A percentile compares a stretch with the other conserved stretches of the same genome.
Evolutionary conservation across 805 yeast species (phyloP).

Genomic region (Millerago galiae): DNA sequence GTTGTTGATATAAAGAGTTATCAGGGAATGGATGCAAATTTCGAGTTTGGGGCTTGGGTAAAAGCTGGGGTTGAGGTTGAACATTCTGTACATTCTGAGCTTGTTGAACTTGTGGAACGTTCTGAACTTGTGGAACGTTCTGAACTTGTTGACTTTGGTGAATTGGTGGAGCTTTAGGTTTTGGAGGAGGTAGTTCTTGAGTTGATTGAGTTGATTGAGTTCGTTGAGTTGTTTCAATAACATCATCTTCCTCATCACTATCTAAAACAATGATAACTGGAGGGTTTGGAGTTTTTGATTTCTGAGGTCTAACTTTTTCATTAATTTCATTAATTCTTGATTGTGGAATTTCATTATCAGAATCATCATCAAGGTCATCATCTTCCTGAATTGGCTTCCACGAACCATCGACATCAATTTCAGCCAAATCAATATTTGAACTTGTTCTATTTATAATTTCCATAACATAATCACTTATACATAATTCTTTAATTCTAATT

Average conservation of each 20-base stretch:
- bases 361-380: slow-evolving; percentile 14
- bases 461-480: slow-evolving; percentile 65
- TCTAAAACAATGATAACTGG: slow-evolving; percentile 45
- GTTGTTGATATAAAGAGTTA: no score
- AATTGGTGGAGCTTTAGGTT: not conserved
- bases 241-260: slow-evolving; percentile 35
- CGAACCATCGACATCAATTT: slow-evolving; percentile 61
- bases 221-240: not conserved
- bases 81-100: no score
- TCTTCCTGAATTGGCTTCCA: slow-evolving; percentile 46
- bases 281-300: slow-evolving; percentile 8
- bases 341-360: slow-evolving; percentile 6
- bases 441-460: slow-evolving; percentile 52
- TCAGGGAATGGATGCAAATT: no score
- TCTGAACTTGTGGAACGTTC: not conserved
- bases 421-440: slow-evolving; percentile 57
- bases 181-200: not conserved
- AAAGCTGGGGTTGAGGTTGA: no score
- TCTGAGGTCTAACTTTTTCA: not conserved
- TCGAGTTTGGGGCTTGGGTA: no score
- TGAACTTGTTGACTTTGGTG: no score
- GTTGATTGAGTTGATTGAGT: not conserved
- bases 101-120: not conserved
- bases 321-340: not conserved
- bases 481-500: slow-evolving; percentile 50